These are phyloP conservation scores for Domatiomyces catenatus DNA, from an alignment of 2,329 filamentous ascomycete genomes.

Conservation along the genomic window DNA sequence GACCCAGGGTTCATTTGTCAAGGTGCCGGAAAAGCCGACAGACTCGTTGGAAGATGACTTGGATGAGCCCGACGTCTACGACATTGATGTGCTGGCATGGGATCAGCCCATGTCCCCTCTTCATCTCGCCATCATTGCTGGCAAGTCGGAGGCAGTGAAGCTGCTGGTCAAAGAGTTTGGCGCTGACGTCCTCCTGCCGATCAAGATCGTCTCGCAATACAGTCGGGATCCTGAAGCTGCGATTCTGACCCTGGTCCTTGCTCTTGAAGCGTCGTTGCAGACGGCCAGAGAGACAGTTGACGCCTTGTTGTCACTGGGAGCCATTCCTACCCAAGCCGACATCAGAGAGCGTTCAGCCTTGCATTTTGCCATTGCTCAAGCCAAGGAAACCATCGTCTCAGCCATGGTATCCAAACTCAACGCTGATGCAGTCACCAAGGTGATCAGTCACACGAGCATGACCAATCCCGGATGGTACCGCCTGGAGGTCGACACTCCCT, in stretches of 20 bases:
- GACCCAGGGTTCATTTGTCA: conserved; percentile 60
- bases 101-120: conserved; percentile 58
- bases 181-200: conserved; percentile 58
- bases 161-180: conserved; percentile 57
- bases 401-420: conserved; percentile 39
- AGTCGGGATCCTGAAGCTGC: conserved; percentile 38
- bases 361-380: conserved; percentile 44
- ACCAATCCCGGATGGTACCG: conserved; percentile 17
- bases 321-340: conserved; percentile 59
- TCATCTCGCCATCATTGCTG: conserved; percentile 62
- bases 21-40: conserved; percentile 33
- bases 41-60: conserved; percentile 38
- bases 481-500: conserved; percentile 29
- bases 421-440: conserved; percentile 40
- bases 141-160: conserved; percentile 53
- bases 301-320: conserved; percentile 53
- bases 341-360: conserved; percentile 48
- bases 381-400: conserved; percentile 31
- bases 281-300: conserved; percentile 50
- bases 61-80: conserved; percentile 61
- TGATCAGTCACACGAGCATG: conserved; percentile 50
- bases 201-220: conserved; percentile 42
- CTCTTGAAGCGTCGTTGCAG: conserved; percentile 46
- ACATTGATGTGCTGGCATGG: conserved; percentile 67
- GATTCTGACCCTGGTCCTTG: conserved; percentile 56